A percentile compares a stretch with the other conserved stretches of the same genome.
Conservation (phyloP, 1,284 basidiomycete genomes). For the Austroboletus rostrupii region DNA sequence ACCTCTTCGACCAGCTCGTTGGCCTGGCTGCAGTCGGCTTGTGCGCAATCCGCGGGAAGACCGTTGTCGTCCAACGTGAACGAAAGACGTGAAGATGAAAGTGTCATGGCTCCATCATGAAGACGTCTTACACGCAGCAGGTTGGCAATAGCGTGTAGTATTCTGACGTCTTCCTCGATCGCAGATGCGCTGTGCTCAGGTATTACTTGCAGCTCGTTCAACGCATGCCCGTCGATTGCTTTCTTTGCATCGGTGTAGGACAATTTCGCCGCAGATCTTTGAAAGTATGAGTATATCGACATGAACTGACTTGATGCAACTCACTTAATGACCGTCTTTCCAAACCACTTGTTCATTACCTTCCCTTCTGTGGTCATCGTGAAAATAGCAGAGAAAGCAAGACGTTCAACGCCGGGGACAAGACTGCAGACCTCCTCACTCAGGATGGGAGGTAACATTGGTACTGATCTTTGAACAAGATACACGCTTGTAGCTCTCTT, state of each 20-base stretch:
- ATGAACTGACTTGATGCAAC: constrained; percentile 17
- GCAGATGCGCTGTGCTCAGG: constrained; percentile 57
- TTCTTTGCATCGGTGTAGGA: constrained; percentile 80
- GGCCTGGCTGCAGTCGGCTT: constrained; percentile 66
- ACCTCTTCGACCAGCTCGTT: constrained; percentile 90
- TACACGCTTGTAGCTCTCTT: constrained; percentile 97
- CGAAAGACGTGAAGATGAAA: constrained; percentile 69
- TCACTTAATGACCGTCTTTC: constrained; percentile 87
- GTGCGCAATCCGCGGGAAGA: constrained; percentile 77
- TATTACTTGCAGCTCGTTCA: constrained; percentile 50
- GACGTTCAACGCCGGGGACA: constrained; percentile 80
- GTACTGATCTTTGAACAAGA: constrained; percentile 90
- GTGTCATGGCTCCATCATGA: constrained; percentile 77
- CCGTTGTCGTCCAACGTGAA: constrained; percentile 84
- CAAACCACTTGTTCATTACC: constrained; percentile 87
- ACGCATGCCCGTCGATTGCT: constrained; percentile 72
- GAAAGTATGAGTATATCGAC: constrained; percentile 6
- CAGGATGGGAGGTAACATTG: constrained; percentile 91
- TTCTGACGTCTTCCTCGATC: constrained; percentile 75
- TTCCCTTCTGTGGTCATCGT: constrained; percentile 83
- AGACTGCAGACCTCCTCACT: constrained; percentile 93
- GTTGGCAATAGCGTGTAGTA: constrained; percentile 66
- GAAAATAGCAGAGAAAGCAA: constrained; percentile 87
- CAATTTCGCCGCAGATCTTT: constrained; percentile 82
- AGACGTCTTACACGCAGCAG: constrained; percentile 75